Evolutionary conservation across 345 rosid genomes (phyloP).

Genomic region (Eucalyptus pauciflora): DNA sequence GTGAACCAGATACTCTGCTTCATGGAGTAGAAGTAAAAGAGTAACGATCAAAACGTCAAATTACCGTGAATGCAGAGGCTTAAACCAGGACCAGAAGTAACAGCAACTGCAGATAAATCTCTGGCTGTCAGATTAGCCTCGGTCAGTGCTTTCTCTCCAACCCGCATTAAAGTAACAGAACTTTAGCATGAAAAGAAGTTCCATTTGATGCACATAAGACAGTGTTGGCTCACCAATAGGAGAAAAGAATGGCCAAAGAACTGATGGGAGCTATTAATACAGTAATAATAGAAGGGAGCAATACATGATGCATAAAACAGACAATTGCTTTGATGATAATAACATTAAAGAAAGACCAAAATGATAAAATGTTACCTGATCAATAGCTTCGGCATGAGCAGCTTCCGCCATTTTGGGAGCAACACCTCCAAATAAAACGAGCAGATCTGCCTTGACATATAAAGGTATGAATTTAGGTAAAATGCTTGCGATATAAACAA

Average conservation of each 20-base stretch:
- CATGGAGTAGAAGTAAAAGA: neutral
- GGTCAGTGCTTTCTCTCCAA: conserved; percentile 75
- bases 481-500: too few relatives aligned
- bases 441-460: neutral
- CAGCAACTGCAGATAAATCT: conserved; percentile 94
- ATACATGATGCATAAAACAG: neutral
- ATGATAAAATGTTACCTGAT: conserved; percentile 32
- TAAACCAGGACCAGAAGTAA: conserved; percentile 94
- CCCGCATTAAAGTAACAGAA: conserved; percentile 24
- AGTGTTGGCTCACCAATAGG: neutral
- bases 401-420: conserved; percentile 96
- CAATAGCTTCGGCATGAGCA: conserved; percentile 72
- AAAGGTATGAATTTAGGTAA: too few relatives aligned
- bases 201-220: neutral
- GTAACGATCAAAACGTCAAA: neutral
- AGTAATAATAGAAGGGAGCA: neutral
- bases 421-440: conserved; percentile 78
- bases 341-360: neutral
- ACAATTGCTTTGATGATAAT: neutral
- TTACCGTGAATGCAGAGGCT: conserved; percentile 93
- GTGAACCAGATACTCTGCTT: neutral
- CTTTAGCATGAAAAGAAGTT: neutral
- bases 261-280: neutral
- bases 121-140: conserved; percentile 49
- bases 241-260: neutral